Conservation (phyloP, 2,329 filamentous ascomycete genomes). For the Graphilbum fragrans region DNA sequence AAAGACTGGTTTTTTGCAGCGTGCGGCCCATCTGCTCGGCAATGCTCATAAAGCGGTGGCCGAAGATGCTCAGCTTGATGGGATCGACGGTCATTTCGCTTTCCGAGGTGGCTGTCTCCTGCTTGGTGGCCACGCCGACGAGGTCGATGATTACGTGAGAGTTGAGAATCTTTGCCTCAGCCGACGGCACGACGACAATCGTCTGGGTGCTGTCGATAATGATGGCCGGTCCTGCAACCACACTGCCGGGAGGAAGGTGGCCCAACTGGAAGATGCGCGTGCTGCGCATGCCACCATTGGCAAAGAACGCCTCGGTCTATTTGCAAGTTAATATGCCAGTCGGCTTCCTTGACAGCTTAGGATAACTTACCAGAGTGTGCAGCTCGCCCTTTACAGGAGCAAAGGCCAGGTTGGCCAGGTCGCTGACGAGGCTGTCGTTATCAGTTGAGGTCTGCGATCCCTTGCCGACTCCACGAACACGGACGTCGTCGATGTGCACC, state of each 20-base stretch:
- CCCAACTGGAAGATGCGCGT: conserved; percentile 76
- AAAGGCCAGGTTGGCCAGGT: conserved; percentile 57
- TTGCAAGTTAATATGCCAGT: too few relatives aligned
- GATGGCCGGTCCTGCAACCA: conserved; percentile 68
- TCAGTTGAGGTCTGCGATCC: conserved; percentile 60
- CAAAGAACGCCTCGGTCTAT: conserved; percentile 65
- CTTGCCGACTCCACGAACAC: conserved; percentile 68
- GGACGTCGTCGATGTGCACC: conserved; percentile 82
- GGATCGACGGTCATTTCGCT: conserved; percentile 47
- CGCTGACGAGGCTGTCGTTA: conserved; percentile 68
- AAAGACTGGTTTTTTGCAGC: conserved; percentile 69
- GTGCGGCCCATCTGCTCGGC: conserved; percentile 75
- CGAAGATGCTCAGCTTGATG: conserved; percentile 67
- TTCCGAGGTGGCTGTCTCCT: conserved; percentile 16
- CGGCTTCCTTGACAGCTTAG: too few relatives aligned
- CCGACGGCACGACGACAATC: conserved; percentile 72
- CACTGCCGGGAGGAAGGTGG: conserved; percentile 57
- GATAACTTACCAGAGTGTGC: neutral
- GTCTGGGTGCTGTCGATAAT: conserved; percentile 82
- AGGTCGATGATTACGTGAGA: conserved; percentile 86
- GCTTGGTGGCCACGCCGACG: conserved; percentile 25
- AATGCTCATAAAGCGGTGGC: conserved; percentile 75
- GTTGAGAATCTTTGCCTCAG: conserved; percentile 63
- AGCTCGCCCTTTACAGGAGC: neutral
- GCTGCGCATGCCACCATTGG: conserved; percentile 56